Evolutionary conservation across 345 rosid genomes (phyloP).

Genomic region (Rhodamnia rubescens): DNA sequence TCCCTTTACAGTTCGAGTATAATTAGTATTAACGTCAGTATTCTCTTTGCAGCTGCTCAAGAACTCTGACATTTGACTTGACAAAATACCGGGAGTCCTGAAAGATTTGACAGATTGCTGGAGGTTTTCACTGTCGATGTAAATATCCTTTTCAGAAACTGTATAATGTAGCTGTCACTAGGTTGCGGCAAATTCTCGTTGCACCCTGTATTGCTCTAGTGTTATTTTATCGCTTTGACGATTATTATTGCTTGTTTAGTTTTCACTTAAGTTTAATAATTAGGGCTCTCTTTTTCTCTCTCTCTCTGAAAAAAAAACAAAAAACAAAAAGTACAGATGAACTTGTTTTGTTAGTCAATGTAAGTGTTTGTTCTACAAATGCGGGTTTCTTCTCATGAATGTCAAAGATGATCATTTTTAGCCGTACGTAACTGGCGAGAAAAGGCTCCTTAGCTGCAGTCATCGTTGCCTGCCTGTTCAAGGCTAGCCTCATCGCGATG

Average conservation of each 20-base stretch:
- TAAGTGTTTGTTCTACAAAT: not conserved
- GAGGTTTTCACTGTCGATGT: not conserved
- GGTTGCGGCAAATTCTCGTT: not conserved
- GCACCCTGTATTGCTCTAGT: not conserved
- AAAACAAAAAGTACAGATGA: not conserved
- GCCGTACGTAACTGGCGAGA: not conserved
- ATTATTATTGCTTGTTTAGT: not conserved
- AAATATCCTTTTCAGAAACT: not conserved
- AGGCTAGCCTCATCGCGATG: not conserved
- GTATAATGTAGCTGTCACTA: constrained; percentile 1
- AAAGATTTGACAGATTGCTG: constrained; percentile 2
- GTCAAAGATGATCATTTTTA: not conserved
- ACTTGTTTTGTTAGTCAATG: not conserved
- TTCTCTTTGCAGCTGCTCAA: constrained; percentile 65
- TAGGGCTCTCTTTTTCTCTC: not conserved
- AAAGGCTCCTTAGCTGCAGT: not conserved
- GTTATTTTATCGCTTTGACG: not conserved
- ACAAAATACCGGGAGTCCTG: constrained; percentile 49
- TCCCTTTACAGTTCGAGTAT: not conserved
- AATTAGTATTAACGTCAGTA: not conserved
- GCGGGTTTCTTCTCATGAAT: not conserved
- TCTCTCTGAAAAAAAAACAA: not conserved
- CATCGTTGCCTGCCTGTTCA: not conserved
- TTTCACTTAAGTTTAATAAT: not conserved
- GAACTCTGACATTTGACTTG: constrained; percentile 85